Evolutionary conservation across 2,329 filamentous ascomycete species (phyloP).

Genomic region (Dothideomycetes sp.): DNA sequence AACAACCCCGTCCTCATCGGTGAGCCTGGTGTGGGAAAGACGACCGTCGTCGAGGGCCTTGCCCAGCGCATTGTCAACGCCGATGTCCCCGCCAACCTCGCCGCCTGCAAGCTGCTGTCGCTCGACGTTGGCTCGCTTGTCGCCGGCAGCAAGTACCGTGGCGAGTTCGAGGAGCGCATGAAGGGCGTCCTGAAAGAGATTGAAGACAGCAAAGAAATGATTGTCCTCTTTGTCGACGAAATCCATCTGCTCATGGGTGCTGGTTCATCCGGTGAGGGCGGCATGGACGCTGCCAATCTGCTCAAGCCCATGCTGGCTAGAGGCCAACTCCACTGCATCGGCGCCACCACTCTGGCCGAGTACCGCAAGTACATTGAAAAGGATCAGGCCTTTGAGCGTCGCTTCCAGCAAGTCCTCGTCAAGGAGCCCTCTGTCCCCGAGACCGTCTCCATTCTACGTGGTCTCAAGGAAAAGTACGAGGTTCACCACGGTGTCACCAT

Average conservation of each 20-base stretch:
- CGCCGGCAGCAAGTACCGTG: conserved; percentile 94
- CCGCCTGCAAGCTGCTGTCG: conserved; percentile 85
- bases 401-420: conserved; percentile 96
- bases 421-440: conserved; percentile 85
- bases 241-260: conserved; percentile 98
- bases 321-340: conserved; percentile 94
- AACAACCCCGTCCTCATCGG: conserved; percentile 98
- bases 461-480: conserved; percentile 95
- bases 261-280: conserved; percentile 84
- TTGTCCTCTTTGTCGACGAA: conserved; percentile 96
- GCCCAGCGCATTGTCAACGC: conserved; percentile 92
- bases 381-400: conserved; percentile 92
- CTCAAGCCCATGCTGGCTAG: conserved; percentile 97
- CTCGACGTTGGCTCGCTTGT: conserved; percentile 92
- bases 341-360: conserved; percentile 86
- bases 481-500: conserved; percentile 97
- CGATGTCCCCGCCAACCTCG: conserved; percentile 91
- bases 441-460: conserved; percentile 95
- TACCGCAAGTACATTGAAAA: conserved; percentile 99
- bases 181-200: conserved; percentile 98
- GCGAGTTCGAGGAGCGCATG: conserved; percentile 98
- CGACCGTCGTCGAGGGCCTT: conserved; percentile 91
- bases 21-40: conserved; percentile 97
- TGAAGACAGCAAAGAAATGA: conserved; percentile 86
- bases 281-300: conserved; percentile 97